Conservation (phyloP, 2,329 filamentous ascomycete genomes). For the Verticillium nubilum region DNA sequence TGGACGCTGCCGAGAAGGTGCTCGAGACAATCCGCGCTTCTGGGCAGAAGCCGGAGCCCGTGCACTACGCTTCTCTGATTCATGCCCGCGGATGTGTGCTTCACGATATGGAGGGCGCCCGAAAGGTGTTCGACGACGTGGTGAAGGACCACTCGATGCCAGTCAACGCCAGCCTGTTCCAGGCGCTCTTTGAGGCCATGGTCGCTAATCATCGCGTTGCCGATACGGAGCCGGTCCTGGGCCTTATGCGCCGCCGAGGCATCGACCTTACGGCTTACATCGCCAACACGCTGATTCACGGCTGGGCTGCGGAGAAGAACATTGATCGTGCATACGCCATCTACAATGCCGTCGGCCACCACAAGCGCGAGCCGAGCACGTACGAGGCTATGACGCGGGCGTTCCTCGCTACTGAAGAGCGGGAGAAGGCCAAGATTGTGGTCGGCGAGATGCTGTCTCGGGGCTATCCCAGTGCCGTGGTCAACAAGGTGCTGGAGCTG, state of each 20-base stretch:
- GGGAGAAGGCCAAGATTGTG: constrained; percentile 67
- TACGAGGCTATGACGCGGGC: constrained; percentile 98
- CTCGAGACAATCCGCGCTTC: constrained; percentile 70
- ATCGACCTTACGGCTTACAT: constrained; percentile 95
- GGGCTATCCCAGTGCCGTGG: constrained; percentile 86
- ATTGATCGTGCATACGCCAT: constrained; percentile 73
- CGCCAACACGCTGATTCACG: constrained; percentile 95
- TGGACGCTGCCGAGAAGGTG: constrained; percentile 79
- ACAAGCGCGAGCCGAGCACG: constrained; percentile 89
- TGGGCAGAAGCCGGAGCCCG: constrained; percentile 76
- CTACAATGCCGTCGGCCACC: constrained; percentile 70
- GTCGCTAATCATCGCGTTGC: constrained; percentile 86
- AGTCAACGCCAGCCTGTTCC: constrained; percentile 82
- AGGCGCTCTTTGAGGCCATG: constrained; percentile 95
- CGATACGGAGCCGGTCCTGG: constrained; percentile 68
- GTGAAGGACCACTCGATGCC: constrained; percentile 61
- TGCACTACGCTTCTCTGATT: constrained; percentile 93
- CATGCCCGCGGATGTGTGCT: constrained; percentile 93
- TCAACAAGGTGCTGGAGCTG: constrained; percentile 89
- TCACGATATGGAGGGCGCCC: constrained; percentile 83
- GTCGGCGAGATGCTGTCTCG: constrained; percentile 87
- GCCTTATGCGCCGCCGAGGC: constrained; percentile 65
- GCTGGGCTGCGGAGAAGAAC: constrained; percentile 82
- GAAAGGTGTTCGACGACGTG: constrained; percentile 75
- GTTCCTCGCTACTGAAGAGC: constrained; percentile 78